Base-by-base conservation (phyloP, 2,329 filamentous ascomycete species). In the Fusarium vanettenii region DNA sequence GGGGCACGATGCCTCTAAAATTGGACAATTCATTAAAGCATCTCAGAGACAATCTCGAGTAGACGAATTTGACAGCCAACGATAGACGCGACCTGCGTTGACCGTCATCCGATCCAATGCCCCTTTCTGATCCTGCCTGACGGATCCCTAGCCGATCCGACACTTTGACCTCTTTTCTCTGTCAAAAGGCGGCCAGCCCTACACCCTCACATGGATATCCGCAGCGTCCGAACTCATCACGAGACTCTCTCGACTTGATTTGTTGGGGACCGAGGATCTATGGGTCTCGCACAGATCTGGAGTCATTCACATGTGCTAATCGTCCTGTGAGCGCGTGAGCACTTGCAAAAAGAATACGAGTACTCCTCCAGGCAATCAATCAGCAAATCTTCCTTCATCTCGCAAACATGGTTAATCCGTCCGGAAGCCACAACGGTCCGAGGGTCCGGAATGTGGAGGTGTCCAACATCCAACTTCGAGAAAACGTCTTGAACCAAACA, bases 251-350 rank as follows among this genome's bases (percentile, higher is more conserved):
- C 62, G 39, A 39, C 45, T 52, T 55, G 70, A 71, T 72, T 76
- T 76, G 75, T 76, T 71, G 70, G 64, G 66, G 71, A 62, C 74
- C 72, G 71, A 77, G 73, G 76, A 65, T 67, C 48, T 60, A 67
- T 68, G 65, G 52, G 60, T 66, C 69, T 33, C 45, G 39, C n/a
- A 41, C 29, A 35, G 41, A 60, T 70, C 41, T 41, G 45, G 60
- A 70, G 41, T 59, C 43, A 35, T 65, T 67, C 67, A 72, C 73
- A 75, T 75, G 73, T 72, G 67, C 62, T 66, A 72, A 45, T 57
- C 50, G 60, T 48, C 66, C 63, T n/a, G 48, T 71, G 72, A 64
- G 72, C 69, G 72, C 70, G 69, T 75, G 72, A 73, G 70, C 73
- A 63, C 56, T 29, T 43, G 39, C 60, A 64, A 67, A 57, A 67